Evolutionary conservation across 257 asterid genomes (phyloP).

Genomic region (Gentiana straminea): DNA sequence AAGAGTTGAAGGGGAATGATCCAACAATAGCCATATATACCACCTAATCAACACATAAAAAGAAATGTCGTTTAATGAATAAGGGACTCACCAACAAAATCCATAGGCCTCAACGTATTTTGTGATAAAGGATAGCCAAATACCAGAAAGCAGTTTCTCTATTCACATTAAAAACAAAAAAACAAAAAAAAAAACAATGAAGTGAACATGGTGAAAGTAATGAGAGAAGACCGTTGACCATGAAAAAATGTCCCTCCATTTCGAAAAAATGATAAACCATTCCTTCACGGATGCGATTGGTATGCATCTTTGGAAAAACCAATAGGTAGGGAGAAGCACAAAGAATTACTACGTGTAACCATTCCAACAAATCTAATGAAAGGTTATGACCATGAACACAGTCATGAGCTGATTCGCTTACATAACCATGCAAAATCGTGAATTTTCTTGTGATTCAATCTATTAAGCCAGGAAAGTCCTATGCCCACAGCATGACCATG

Average conservation of each 20-base stretch:
- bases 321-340: not conserved
- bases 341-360: not conserved
- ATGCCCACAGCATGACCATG: not conserved
- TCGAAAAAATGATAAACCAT: not conserved
- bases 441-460: not conserved
- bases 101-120: not conserved
- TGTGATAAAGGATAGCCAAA: not conserved
- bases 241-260: not conserved
- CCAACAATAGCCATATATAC: slow-evolving; percentile 89
- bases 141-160: not conserved
- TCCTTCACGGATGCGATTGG: not conserved
- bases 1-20: slow-evolving; percentile 92
- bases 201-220: not conserved
- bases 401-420: not conserved
- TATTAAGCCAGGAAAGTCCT: not conserved
- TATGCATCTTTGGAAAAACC: not conserved
- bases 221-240: too few relatives aligned
- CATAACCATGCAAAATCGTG: not conserved
- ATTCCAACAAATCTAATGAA: not conserved
- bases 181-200: not conserved
- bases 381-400: not conserved
- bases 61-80: not conserved
- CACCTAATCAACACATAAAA: slow-evolving; percentile 35
- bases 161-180: not conserved
- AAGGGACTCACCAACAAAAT: not conserved